phyloP scores from a whole-genome alignment of 768 basidiomycete species.

The Suillus paluster region DNA sequence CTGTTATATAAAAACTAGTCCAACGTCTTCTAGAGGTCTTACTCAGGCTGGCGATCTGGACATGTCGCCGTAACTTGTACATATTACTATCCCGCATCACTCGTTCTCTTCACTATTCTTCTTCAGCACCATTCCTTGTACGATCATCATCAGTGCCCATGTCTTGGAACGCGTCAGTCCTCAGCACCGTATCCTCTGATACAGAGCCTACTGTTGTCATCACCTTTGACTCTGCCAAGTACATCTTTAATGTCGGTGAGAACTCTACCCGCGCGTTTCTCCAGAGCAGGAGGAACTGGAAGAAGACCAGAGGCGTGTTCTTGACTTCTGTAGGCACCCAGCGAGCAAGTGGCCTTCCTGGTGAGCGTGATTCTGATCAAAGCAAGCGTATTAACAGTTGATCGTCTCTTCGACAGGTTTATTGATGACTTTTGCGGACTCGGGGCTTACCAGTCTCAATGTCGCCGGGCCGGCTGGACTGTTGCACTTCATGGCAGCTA shows the following conservation, averaged over 20 bases:
- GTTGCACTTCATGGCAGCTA: constrained; percentile 70
- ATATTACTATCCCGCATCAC: not conserved
- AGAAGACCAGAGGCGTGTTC: constrained; percentile 77
- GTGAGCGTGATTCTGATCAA: constrained; percentile 42
- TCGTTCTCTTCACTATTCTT: not conserved
- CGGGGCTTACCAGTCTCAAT: constrained; percentile 56
- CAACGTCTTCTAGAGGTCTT: too few relatives aligned
- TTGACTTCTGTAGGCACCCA: constrained; percentile 67
- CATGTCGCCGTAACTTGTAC: not conserved
- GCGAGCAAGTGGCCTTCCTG: constrained; percentile 72
- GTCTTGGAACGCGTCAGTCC: constrained; percentile 68
- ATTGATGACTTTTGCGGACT: constrained; percentile 82
- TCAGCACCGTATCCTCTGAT: constrained; percentile 68
- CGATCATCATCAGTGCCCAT: constrained; percentile 43
- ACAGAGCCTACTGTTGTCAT: constrained; percentile 80
- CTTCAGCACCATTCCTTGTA: not conserved
- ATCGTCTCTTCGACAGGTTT: constrained; percentile 50
- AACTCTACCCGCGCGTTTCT: constrained; percentile 78
- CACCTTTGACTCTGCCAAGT: constrained; percentile 78
- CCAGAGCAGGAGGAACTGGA: constrained; percentile 68
- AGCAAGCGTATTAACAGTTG: not conserved
- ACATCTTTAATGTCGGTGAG: constrained; percentile 89
- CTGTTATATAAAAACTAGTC: too few relatives aligned
- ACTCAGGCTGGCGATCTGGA: not conserved
- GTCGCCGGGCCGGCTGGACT: constrained; percentile 79